A percentile compares a stretch with the other conserved stretches of the same genome.
These are phyloP conservation scores for Scalesia atractyloides DNA, from an alignment of 129 eudicot genomes.

Conservation along the genomic window DNA sequence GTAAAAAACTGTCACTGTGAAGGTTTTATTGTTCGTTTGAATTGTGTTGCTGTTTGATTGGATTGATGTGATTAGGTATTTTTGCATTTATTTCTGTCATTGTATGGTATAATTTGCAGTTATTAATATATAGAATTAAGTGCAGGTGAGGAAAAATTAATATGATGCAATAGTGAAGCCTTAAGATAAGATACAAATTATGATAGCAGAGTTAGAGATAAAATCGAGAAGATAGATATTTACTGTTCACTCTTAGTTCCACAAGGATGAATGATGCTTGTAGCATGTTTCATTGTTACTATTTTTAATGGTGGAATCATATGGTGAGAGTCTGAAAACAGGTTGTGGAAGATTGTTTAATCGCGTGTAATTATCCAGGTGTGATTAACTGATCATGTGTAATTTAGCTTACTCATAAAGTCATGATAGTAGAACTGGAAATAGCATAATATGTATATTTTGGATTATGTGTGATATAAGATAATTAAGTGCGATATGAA, in stretches of 20 bases:
- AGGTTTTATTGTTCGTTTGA: slow-evolving; percentile 6
- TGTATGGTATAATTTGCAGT: background rate
- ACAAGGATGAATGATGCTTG: background rate
- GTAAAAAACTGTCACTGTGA: too few relatives aligned
- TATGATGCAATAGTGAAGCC: slow-evolving; percentile 3
- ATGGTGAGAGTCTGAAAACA: background rate
- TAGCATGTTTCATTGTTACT: background rate
- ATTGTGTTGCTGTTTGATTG: slow-evolving; percentile 33
- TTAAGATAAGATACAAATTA: background rate
- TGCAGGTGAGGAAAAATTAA: slow-evolving; percentile 22
- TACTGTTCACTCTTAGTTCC: background rate
- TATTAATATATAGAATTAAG: slow-evolving; percentile 1
- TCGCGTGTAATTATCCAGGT: background rate
- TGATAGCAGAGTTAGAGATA: background rate
- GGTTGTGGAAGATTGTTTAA: too few relatives aligned
- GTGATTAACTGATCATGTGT: background rate
- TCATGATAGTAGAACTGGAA: background rate
- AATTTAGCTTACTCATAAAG: background rate
- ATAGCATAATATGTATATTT: background rate
- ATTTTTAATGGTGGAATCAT: background rate
- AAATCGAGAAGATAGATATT: background rate
- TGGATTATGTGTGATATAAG: background rate
- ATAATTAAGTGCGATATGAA: background rate
- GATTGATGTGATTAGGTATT: slow-evolving; percentile 24
- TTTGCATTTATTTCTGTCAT: slow-evolving; percentile 23